Evolutionary conservation across 2,329 filamentous ascomycete species (phyloP).

Genomic region (Ceratocystis colombiana): DNA sequence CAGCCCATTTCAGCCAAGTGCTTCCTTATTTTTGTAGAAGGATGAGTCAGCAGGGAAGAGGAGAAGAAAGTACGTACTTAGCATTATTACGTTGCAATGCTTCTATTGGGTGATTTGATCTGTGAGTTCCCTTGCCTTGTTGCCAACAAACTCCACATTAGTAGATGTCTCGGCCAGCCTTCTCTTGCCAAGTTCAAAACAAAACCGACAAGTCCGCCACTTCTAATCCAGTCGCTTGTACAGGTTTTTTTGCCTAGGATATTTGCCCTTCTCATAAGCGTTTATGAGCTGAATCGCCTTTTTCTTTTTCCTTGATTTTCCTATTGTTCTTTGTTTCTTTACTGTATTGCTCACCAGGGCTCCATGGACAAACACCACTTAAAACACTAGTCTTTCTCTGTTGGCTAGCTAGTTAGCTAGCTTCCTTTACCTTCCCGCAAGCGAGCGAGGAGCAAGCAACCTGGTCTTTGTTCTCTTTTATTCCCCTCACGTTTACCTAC

Average conservation of each 20-base stretch:
- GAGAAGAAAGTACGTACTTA: neutral
- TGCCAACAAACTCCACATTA: constrained; percentile 14
- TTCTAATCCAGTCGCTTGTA: neutral
- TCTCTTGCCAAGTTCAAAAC: constrained; percentile 15
- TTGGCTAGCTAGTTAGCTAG: neutral
- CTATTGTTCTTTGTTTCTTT: neutral
- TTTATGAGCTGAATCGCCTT: neutral
- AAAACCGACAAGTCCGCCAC: constrained; percentile 10
- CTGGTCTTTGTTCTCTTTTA: no score
- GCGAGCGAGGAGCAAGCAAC: no score
- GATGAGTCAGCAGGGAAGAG: neutral
- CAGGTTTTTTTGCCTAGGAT: neutral
- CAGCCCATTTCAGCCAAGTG: no score
- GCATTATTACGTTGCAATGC: neutral
- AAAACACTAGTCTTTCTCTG: neutral
- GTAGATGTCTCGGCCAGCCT: constrained; percentile 14
- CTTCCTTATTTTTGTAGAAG: no score
- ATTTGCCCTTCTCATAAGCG: neutral
- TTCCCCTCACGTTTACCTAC: neutral
- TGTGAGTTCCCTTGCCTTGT: constrained; percentile 11
- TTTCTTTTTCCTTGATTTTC: neutral
- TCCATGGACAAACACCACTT: neutral
- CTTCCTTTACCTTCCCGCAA: neutral
- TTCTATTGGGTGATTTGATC: constrained; percentile 1
- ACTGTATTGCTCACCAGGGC: neutral